Conservation (phyloP, 1,139 yeast species). For the Chernovozyma aurita region DNA sequence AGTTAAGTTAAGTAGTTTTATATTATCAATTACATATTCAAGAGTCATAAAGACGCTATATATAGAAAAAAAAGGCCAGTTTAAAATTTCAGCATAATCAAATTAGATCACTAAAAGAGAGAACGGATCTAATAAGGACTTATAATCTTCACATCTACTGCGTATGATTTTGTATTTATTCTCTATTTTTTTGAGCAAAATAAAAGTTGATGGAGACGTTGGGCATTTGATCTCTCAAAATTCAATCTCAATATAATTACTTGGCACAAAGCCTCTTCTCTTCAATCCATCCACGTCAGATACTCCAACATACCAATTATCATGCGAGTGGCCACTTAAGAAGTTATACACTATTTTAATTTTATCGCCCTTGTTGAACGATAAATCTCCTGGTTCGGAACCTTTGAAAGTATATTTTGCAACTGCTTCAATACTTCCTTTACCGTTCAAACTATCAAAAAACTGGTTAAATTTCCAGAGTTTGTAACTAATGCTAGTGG, state of each 20-base stretch:
- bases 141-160: too few species aligned
- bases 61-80: too few species aligned
- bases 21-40: too few species aligned
- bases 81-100: too few species aligned
- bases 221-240: too few species aligned
- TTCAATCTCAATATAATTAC: constrained; percentile 16
- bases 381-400: constrained; percentile 35
- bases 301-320: constrained; percentile 37
- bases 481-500: constrained; percentile 21
- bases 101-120: too few species aligned
- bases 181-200: too few species aligned
- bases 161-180: too few species aligned
- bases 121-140: too few species aligned
- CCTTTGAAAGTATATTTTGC: constrained; percentile 33
- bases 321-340: constrained; percentile 15
- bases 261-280: constrained; percentile 42
- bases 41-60: too few species aligned
- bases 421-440: constrained; percentile 6
- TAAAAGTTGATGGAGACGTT: too few species aligned
- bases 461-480: constrained; percentile 21
- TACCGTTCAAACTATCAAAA: constrained; percentile 15
- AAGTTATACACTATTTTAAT: constrained; percentile 34
- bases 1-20: too few species aligned
- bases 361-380: constrained; percentile 32
- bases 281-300: constrained; percentile 10